Evolutionary conservation across 495 filamentous ascomycete genomes (phyloP), one percentile per base, ranked within the genome.

Genomic region (Echria macrotheca): DNA sequence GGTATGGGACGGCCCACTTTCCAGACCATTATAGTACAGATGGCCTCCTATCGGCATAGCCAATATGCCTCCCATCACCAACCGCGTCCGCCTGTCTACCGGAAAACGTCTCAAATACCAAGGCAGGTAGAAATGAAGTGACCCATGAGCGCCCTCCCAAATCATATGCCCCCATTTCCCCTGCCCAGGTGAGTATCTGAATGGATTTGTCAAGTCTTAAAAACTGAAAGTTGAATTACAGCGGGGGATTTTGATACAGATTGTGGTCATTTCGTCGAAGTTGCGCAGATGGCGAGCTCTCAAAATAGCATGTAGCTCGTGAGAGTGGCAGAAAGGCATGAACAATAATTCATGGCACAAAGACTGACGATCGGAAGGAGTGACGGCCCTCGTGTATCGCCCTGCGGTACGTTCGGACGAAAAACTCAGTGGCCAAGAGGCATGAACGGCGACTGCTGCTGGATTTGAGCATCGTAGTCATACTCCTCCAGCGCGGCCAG

Each of bases 401-500:
- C 17, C 19, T 17, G 1, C 6, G 17, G n/a, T 7, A 22, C 3
- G 38, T 21, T 24, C 18, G n/a, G n/a, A n/a, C 14, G 18, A 9
- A 24, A 3, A 11, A 22, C 21, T 37, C 35, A 37, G 10, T 8
- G 38, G 38, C 46, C 23, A 29, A 15, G 29, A 29, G 23, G 38
- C 23, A n/a, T n/a, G n/a, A n/a, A n/a, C n/a, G n/a, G n/a, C n/a
- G n/a, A n/a, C 26, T 63, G 68, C 44, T 64, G 60, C 54, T 58
- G 60, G 19, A 60, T 42, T 36, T 66, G 54, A 38, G 61, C 41
- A 33, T 73, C 66, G 47, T 69, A 73, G 28, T 74, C 75, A 50
- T 70, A 78, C 59, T 83, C 80, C 58, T 85, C 80, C n/a, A 79
- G 66, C 14, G 75, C 73, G 4, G 77, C 77, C 47, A 80, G 71